Base-by-base conservation (phyloP, 768 basidiomycete genomes). In the Filobasidium floriforme region DNA sequence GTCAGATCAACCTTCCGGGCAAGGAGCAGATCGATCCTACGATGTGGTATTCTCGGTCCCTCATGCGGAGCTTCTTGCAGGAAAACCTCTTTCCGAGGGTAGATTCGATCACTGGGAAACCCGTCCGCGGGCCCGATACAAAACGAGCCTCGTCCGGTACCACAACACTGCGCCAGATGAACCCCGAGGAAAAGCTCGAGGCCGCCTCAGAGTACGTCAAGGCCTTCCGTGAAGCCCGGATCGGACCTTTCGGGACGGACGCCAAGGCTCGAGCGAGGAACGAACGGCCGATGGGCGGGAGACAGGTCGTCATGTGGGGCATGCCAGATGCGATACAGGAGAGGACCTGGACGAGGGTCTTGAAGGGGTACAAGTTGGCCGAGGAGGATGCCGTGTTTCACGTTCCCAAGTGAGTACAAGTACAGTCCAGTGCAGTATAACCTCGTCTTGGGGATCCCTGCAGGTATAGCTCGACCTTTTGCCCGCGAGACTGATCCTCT, bases 241-340 rank as follows among this genome's bases (percentile, higher is more conserved):
- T 57, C 14, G 54, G 54, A 32, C 22, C 29, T 15, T 57, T 57
- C 15, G 54, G 54, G 22, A 24, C 54, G 54, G 54, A 57, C 26
- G 54, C 54, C 24, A 57, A 57, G 54, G 29, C 29, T 15, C 22
- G 24, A 15, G 15, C 15, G 6, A 2, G 54, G 24, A 32, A 32
- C 22, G 24, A 57, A 32, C 24, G 6, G 22, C 54, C 54, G 29
- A 57, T 57, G 54, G 26, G 54, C 29, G 54, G 54, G 22, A 57
- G 54, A 57, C 54, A 57, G 54, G 54, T 57, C 54, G 54, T 57
- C 26, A 57, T 57, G 54, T 57, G 54, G 54, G 54, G 54, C 2
- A 24, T 57, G 29, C 54, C 54, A 5, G 54, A 24, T 28, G 14
- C 7, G 19, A 32, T 57, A 3, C 22, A 57, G 19, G 22, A 57